Conservation (phyloP, 1,139 yeast species). For the Kurtzmaniella quercitrusa region DNA sequence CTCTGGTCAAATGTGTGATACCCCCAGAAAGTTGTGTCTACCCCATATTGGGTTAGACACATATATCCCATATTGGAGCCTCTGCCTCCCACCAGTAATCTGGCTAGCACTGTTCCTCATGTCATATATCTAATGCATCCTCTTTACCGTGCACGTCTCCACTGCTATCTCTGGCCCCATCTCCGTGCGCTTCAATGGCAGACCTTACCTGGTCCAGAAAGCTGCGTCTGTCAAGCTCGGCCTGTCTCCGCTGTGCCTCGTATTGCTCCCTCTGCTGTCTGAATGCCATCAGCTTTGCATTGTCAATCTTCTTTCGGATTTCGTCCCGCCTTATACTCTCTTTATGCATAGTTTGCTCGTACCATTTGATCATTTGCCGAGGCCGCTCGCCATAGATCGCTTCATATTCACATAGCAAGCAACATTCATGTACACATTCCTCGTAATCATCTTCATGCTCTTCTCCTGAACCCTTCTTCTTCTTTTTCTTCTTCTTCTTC, state of each 20-base stretch:
- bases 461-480: neutral
- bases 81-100: no score
- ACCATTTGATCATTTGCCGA: constrained; percentile 23
- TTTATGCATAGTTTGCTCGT: constrained; percentile 23
- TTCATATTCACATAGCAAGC: constrained; percentile 61
- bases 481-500: constrained; percentile 9
- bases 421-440: constrained; percentile 16
- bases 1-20: no score
- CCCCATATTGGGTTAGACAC: neutral
- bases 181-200: neutral
- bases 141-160: neutral
- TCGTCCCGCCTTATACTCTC: constrained; percentile 33
- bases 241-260: neutral
- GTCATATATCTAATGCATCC: neutral
- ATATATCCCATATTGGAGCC: no score
- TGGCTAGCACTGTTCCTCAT: no score
- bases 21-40: no score
- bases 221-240: neutral
- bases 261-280: constrained; percentile 23
- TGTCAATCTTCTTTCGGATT: constrained; percentile 32
- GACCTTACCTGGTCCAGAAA: neutral
- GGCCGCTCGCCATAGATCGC: constrained; percentile 49
- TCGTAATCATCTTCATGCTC: neutral
- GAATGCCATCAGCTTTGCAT: constrained; percentile 33
- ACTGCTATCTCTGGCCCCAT: neutral